Base-by-base conservation (phyloP, 2,329 filamentous ascomycete genomes). In the Aureobasidium sp. region DNA sequence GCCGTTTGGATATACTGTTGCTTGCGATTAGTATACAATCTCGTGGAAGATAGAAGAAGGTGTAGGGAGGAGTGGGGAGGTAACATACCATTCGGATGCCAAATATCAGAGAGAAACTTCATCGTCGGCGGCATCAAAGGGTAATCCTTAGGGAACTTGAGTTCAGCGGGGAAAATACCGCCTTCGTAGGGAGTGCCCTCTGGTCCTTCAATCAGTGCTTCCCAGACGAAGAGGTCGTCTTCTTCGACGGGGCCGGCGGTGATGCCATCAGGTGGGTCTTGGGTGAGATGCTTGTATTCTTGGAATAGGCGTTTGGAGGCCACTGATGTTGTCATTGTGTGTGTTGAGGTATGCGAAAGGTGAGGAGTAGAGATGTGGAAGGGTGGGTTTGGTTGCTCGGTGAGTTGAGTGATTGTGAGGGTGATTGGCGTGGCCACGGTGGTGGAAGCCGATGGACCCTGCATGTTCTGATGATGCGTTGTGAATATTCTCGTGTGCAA, bases 101-200 rank as follows among this genome's bases (percentile, higher is more conserved):
- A 97, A 67, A 99, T 86, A 70, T 95, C 91, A 59, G 90, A 90
- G 58, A 95, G 80, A 75, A 99, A 99, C 75, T 89, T 91, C 93
- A 99, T 97, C 44, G 89, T 91, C 9, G 94, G 94, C 64, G 94
- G 94, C 68, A 92, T 89, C 6, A 97, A 84, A n/a, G 94, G 94
- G 71, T 99, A 99, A 75, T 99, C 94, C 72, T 89, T 90, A 6
- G 94, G 93, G 71, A 99, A 99, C 70, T 88, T 91, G 69, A 99
- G 84, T 76, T 96, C 91, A 30, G 94, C 94, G 45, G 92, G 91
- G 74, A 97, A 99, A 63, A 99, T 86, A 59, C 94, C 94, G 63
- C 92, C 93, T 79, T 96, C 93, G 69, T 96, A 99, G 0, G 94
- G 94, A 1, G 94, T 99, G 65, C 89, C 94, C 71, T 96, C 92